Evolutionary conservation across 2,329 filamentous ascomycete genomes (phyloP).

Genomic region (Fusarium kyushuense): DNA sequence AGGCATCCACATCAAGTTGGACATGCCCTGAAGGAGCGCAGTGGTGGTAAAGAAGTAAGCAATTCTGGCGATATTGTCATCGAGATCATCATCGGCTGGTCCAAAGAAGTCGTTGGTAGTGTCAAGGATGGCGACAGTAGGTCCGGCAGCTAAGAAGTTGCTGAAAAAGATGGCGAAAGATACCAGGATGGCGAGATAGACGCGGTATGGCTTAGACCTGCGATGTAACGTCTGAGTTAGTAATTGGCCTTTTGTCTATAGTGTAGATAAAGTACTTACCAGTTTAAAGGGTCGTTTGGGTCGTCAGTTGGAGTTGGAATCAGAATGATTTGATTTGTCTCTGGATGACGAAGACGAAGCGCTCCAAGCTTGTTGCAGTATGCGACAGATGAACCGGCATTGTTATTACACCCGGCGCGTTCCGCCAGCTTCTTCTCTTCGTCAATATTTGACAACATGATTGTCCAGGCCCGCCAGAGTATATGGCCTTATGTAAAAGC

Average conservation of each 20-base stretch:
- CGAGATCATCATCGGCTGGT: background rate
- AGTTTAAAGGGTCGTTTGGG: background rate
- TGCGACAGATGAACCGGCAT: background rate
- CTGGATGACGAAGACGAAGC: background rate
- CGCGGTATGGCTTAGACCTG: background rate
- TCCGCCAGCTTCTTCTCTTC: background rate
- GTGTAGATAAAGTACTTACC: background rate
- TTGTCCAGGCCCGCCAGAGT: background rate
- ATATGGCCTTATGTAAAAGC: too few species aligned
- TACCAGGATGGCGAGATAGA: background rate
- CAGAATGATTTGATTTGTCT: background rate
- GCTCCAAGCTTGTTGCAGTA: background rate
- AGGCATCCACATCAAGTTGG: background rate
- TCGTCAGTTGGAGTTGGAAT: background rate
- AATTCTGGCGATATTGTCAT: background rate
- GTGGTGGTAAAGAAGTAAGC: background rate
- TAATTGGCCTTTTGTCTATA: background rate
- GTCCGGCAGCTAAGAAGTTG: background rate
- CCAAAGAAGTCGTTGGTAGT: background rate
- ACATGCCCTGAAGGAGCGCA: background rate
- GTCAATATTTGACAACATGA: background rate
- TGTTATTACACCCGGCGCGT: background rate
- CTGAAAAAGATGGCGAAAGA: background rate
- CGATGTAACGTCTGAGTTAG: background rate
- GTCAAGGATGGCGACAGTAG: background rate